Base-by-base conservation (phyloP, 129 eudicot genomes). In the Artemisia tridentata region DNA sequence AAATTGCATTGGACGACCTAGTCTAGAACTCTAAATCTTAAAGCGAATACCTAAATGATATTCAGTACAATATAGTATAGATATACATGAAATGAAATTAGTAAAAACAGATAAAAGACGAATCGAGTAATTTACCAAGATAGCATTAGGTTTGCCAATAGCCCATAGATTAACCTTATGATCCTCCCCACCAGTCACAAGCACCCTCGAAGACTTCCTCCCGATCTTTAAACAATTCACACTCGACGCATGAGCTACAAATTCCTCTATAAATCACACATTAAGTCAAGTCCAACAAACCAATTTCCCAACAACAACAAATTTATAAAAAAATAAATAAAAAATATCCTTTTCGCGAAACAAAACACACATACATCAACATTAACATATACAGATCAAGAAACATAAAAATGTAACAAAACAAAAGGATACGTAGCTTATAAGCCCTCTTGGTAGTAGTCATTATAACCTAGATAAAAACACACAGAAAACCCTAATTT, bases 81-180 rank as follows among this genome's bases (percentile, higher is more conserved):
- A 38, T 38, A 38, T 38, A 38, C 7, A 38, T 10, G 10, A 38
- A 38, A 38, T 8, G 11, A 38, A 38, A 29, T 29, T 29, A 29
- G 41, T 58, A 58, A 58, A 70, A 34, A 17, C 12, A 69, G 17
- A 55, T 12, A 43, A 25, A 71, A 58, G 75, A 17, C 9, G 31
- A 67, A 29, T 49, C 41, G 29, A 3, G 58, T 48, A 61, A 82
- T 86, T 84, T 73, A 93, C 98, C 92, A 87, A 50, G 65, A 89
- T 80, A 62, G 98, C 86, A 80, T 89, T 90, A 38, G 98, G 98
- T 72, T 89, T 93, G 79, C 98, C 98, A 77, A 93, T 93, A 25
- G 98, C 92, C 98, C 98, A 93, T 13, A 93, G 92, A 73, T 93
- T 93, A 79, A 93, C 98, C 77, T 93, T 89, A 74, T 93, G 98